These are phyloP conservation scores for Oryza coarctata DNA, from an alignment of 176 grass and related monocot genomes.

Conservation along the genomic window DNA sequence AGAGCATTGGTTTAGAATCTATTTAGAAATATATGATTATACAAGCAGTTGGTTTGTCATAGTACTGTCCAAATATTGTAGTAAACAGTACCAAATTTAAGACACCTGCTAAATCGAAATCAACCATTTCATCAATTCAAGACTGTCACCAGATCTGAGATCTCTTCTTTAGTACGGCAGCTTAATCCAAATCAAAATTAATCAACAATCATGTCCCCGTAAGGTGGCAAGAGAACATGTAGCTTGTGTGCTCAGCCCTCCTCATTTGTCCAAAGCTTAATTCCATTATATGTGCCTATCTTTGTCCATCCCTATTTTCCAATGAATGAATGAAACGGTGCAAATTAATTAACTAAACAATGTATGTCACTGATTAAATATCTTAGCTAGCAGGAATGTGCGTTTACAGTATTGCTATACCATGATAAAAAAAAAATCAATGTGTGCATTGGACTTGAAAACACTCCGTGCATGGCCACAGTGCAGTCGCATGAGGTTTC, in stretches of 20 bases:
- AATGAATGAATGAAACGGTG: neutral
- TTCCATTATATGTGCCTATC: neutral
- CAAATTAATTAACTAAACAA: neutral
- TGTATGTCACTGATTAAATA: neutral
- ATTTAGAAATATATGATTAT: neutral
- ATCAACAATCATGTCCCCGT: neutral
- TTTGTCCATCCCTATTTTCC: neutral
- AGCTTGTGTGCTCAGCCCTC: neutral
- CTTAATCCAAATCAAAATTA: neutral
- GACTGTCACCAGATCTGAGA: neutral
- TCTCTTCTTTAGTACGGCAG: neutral
- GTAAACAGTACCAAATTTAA: neutral
- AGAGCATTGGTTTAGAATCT: neutral
- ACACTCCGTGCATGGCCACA: neutral
- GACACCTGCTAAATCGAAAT: neutral
- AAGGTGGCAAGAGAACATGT: neutral
- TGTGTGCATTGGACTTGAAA: neutral
- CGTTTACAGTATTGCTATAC: no score
- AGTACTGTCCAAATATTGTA: neutral
- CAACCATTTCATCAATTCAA: neutral
- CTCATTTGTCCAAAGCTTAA: neutral
- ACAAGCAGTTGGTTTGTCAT: neutral
- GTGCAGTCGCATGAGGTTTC: neutral
- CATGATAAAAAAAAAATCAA: no score
- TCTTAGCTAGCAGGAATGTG: neutral